Base-by-base conservation (phyloP, 805 yeast species). In the Candida sphagnicola region DNA sequence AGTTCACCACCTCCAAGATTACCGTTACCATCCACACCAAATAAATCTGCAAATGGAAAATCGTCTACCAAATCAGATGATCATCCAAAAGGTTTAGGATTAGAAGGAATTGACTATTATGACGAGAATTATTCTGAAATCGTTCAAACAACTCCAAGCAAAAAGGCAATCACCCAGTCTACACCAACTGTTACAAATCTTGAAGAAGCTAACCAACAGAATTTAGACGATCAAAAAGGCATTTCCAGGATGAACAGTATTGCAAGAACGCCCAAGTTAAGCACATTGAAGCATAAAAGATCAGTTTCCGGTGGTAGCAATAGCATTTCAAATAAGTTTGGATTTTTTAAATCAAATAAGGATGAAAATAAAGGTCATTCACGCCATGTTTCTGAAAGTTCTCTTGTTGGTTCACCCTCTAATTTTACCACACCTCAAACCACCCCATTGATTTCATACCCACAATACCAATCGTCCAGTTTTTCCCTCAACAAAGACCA, bases 321-420 rank as follows among this genome's bases (percentile, higher is more conserved):
- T 39, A 64, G 69, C 4, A 40, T 40, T 31, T 38, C 32, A 18
- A 48, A 39, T 39, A 65, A 65, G 39, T 56, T 67, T 36, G 61
- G 55, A 21, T 47, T 68, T 18, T 67, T 67, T 51, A 62, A 61
- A 39, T 41, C 51, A 14, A 47, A 42, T 28, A 54, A 47, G 25
- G 48, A 50, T 32, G 54, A 40, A 13, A 34, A 23, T 12, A 45
- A 41, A 17, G 64, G 65, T 3, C 74, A 68, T 44, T 44, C 69
- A 2, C 56, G 74, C 6, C 59, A 63, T 38, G 64, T 59, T 18
- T 65, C 69, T 39, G 74, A 68, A 16, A 64, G 72, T 4, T 60
- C 70, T 8, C 45, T 63, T 15, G 40, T 43, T 16, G 48, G 45
- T 31, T 51, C 40, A 14, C 57, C 59, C 11, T 62, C 65, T 8